Evolutionary conservation across 2,329 filamentous ascomycete genomes (phyloP).

Genomic region (Apiospora arundinis): DNA sequence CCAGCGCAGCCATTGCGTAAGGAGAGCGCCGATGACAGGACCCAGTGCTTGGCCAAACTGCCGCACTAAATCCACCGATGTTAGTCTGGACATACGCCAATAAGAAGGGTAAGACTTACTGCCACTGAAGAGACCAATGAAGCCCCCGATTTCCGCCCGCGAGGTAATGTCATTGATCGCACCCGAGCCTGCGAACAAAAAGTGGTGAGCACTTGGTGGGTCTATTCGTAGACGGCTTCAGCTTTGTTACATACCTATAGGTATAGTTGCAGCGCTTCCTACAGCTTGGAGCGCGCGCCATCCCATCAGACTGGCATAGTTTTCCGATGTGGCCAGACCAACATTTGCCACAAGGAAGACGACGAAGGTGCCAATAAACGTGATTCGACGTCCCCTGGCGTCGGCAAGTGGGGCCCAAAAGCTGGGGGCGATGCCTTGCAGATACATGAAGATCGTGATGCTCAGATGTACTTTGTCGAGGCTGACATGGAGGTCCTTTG

Average conservation of each 20-base stretch:
- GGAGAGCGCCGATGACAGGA: conserved; percentile 41
- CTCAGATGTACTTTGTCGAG: conserved; percentile 44
- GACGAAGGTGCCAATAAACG: conserved; percentile 51
- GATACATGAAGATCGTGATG: conserved; percentile 54
- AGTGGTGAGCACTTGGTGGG: background rate
- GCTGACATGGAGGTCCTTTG: conserved; percentile 41
- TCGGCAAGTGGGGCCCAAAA: conserved; percentile 58
- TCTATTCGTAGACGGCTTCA: background rate
- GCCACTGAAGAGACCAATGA: conserved; percentile 41
- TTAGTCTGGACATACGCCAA: background rate
- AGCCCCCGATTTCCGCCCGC: conserved; percentile 35
- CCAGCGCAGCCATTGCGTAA: conserved; percentile 38
- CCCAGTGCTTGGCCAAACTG: conserved; percentile 41
- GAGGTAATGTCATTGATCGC: conserved; percentile 42
- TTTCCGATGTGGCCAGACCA: conserved; percentile 49
- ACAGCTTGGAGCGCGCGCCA: conserved; percentile 55
- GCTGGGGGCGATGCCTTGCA: conserved; percentile 56
- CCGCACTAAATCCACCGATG: conserved; percentile 28
- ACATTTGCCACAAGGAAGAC: conserved; percentile 56
- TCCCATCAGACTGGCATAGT: conserved; percentile 49
- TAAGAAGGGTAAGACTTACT: conserved; percentile 30
- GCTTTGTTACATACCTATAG: conserved; percentile 45
- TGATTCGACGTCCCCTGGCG: conserved; percentile 49
- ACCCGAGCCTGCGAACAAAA: conserved; percentile 33
- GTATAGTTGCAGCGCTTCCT: conserved; percentile 54